Base-by-base conservation (phyloP, 139 green algal species). In the Zygnema cylindricum region DNA sequence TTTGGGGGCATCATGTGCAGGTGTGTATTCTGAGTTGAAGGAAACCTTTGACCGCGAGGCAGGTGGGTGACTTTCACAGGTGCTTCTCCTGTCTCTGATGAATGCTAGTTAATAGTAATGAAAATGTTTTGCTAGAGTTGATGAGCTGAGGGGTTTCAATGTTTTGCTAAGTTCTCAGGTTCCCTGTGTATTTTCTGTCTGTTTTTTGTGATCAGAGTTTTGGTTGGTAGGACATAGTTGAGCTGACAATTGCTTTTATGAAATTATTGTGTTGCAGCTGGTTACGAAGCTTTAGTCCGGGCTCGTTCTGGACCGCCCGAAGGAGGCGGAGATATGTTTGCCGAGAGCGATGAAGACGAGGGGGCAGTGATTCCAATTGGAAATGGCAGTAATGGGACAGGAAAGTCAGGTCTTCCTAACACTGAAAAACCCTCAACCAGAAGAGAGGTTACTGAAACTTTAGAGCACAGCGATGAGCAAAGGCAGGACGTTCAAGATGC, bases 11-110 rank as follows among this genome's bases (percentile, higher is more conserved):
- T n/a, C n/a, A n/a, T n/a, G n/a, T 39, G 38, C 81, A 86, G 81
- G 43, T 7, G 81, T 86, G 2, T 86, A 86, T 69, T 86, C 81
- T 11, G 81, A 86, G 11, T 43, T 11, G 38, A 36, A 40, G 25
- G 81, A 86, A 43, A 86, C 81, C 21, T 86, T 86, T 40, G 54
- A 78, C 1, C 81, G 81, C 23, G 81, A 86, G 75, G 81, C 81
- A 69, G 77, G 77, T 84, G 77, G 40, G 77, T 54, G 77, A 35
- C 40, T 41, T 2, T 16, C 16, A 11, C 36, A 43, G 71, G 71
- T 43, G 36, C 71, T 43, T 79, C 71, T 79, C 71, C 38, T 3
- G 36, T 25, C 71, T 79, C 21, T 3, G 36, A 25, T 43, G 36
- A 25, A 35, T 73, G 25, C 30, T 30, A 35, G 30, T 30, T 73